Base-by-base conservation (phyloP, 371 early-diverging fungal species). In the Rhizopus delemar region DNA sequence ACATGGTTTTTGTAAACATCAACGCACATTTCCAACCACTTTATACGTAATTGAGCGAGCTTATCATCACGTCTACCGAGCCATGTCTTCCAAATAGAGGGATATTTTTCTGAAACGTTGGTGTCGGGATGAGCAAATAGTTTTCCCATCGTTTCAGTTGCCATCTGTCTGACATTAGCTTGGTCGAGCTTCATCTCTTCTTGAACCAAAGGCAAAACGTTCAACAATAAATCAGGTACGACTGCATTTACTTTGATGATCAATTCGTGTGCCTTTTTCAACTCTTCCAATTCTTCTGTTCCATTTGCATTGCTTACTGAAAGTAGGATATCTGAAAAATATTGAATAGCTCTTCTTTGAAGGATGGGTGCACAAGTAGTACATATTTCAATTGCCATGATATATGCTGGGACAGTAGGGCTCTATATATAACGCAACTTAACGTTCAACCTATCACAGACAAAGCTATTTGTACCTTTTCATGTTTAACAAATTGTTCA, bases 181-280 rank as follows among this genome's bases (percentile, higher is more conserved):
- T 91, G 83, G 45, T 94, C 94, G 12, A 90, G 87, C 63, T 82
- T 82, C 70, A 96, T 75, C 69, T 98, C 97, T 55, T 95, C 96
- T 65, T 96, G 96, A 33, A 98, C 75, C 63, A 92, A 90, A n/a
- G 98, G 98, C 34, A 98, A 83, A 1, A 97, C 97, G 56, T 88
- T 94, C 34, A 93, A 70, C 29, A 98, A 69, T 11, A 96, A 75
- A 13, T 85, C 85, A 1, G 95, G 94, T 0, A 88, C 83, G 3
- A 81, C 72, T 29, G 78, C 69, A 73, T 92, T 85, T 45, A 98
- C 81, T 53, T 92, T 90, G 38, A 90, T 72, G 46, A 96, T 91
- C 33, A 93, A 73, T 4, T 80, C 67, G 62, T 97, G 97, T 0
- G 92, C 87, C 7, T 66, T 68, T 45, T 15, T 45, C 8, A 48